Base-by-base conservation (phyloP, 1,139 yeast species). In the Lizanozyma gosingica region DNA sequence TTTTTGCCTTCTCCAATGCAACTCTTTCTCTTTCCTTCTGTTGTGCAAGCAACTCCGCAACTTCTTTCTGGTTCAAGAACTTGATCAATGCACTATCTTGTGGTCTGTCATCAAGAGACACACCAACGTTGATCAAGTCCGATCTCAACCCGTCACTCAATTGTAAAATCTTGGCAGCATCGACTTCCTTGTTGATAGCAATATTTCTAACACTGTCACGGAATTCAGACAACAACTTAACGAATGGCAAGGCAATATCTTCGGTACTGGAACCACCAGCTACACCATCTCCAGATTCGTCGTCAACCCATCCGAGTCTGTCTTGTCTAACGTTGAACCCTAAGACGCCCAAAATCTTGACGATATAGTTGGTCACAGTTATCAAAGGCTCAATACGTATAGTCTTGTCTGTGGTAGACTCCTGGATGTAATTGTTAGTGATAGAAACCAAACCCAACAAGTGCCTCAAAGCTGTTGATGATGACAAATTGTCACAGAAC, bases 71-170 rank as follows among this genome's bases (percentile, higher is more conserved):
- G 43, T 76, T 80, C 47, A 92, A 68, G 51, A 92, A 83, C 62
- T 92, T 92, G 39, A 92, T 75, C 44, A 92, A 72, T 0, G 96
- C 90, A 3, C 80, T 75, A 15, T 82, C 88, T 44, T 77, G 85
- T 29, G 81, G 76, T 54, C 97, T 78, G 60, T 92, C 99, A 59
- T 92, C 97, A 40, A 92, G 67, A 0, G 94, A 79, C 29, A 92
- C 84, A 18, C 94, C 94, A 45, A 88, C 65, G 18, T 77, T 73
- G 43, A 87, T 65, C 50, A 92, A 65, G 37, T 84, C 94, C 14
- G 67, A 47, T 48, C 76, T 56, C 40, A 69, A 54, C 15, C 59
- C 44, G 51, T 70, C 76, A 27, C 67, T 58, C 15, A 68, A 70
- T 15, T 66, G 62, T 43, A 92, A 68, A 43, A 87, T 72, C 40